Evolutionary conservation across 2,329 filamentous ascomycete genomes (phyloP).

Genomic region (Penicillium crustosum): DNA sequence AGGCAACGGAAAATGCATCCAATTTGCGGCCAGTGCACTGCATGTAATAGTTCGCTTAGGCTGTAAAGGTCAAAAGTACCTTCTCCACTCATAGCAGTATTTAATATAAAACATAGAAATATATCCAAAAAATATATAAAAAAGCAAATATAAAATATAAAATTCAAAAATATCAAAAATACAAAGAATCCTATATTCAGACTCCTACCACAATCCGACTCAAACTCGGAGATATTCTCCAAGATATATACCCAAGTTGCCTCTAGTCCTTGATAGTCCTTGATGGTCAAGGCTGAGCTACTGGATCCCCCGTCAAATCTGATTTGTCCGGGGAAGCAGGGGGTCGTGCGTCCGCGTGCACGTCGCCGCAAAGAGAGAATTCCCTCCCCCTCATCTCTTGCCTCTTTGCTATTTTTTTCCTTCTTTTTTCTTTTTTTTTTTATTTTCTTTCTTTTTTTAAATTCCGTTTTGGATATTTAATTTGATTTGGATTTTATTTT

Average conservation of each 20-base stretch:
- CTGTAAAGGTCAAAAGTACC: constrained; percentile 33
- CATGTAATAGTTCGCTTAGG: constrained; percentile 29
- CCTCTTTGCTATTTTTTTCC: neutral
- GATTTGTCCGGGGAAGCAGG: constrained; percentile 39
- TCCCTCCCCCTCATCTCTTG: constrained; percentile 18
- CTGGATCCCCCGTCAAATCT: constrained; percentile 16
- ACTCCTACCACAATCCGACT: neutral
- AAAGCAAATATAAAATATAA: neutral
- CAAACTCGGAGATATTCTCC: constrained; percentile 8
- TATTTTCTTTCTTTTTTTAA: neutral
- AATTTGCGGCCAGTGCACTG: constrained; percentile 29
- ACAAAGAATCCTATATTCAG: neutral
- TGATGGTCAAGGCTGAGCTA: neutral
- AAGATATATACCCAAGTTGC: constrained; percentile 5
- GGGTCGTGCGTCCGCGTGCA: constrained; percentile 32
- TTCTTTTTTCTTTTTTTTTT: neutral
- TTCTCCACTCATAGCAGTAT: constrained; percentile 19
- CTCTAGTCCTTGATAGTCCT: neutral
- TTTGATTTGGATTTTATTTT: neutral
- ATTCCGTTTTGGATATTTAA: neutral
- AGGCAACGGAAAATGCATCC: constrained; percentile 30
- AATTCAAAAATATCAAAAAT: neutral
- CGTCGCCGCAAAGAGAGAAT: constrained; percentile 36
- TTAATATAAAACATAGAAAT: neutral
- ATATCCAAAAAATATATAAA: neutral